Evolutionary conservation across 2,329 filamentous ascomycete species (phyloP).

Genomic region (Periglandula ipomoeae): DNA sequence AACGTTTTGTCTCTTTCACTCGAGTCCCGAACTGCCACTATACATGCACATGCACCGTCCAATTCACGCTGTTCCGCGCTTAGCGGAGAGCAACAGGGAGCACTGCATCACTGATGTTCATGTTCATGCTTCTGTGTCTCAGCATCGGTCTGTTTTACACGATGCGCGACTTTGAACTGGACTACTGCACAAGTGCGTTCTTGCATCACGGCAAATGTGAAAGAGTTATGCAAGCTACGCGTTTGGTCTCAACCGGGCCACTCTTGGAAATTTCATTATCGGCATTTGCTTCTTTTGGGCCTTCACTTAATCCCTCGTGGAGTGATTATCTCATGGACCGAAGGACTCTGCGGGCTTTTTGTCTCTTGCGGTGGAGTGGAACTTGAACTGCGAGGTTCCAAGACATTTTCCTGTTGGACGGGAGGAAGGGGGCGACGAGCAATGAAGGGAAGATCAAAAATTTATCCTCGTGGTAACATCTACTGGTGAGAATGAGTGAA

Average conservation of each 20-base stretch:
- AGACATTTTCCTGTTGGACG: too few species aligned
- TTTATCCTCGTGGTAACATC: too few species aligned
- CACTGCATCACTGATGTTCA: not conserved
- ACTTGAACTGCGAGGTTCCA: too few species aligned
- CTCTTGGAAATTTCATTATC: not conserved
- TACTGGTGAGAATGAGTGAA: too few species aligned
- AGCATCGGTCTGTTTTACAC: not conserved
- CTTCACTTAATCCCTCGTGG: too few species aligned
- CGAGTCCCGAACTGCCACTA: not conserved
- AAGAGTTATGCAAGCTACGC: not conserved
- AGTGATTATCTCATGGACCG: too few species aligned
- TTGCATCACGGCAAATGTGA: too few species aligned
- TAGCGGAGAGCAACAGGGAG: not conserved
- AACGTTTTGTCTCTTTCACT: not conserved
- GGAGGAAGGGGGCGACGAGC: too few species aligned
- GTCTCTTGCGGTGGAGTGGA: too few species aligned
- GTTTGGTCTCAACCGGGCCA: not conserved
- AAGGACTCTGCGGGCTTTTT: too few species aligned
- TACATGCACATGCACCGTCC: not conserved
- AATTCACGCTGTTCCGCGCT: not conserved
- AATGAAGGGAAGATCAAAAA: too few species aligned
- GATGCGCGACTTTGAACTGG: not conserved
- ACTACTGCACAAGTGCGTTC: too few species aligned
- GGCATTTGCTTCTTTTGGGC: not conserved
- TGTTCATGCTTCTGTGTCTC: not conserved